phyloP scores from a whole-genome alignment of 768 basidiomycete genomes.

The Crucibulum laeve region DNA sequence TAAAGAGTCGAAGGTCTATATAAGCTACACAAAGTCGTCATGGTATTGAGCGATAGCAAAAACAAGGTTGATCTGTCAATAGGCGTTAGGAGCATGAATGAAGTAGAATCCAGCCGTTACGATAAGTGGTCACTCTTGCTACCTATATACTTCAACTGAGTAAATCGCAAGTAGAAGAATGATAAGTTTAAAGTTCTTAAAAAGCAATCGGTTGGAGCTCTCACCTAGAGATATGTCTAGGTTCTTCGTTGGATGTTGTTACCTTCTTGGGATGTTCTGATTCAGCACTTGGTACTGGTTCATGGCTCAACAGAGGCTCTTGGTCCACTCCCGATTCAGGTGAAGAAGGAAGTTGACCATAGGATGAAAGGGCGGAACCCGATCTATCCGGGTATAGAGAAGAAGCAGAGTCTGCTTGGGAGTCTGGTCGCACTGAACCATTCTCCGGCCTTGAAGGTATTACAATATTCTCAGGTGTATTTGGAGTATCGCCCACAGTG shows the following conservation, averaged over 20 bases:
- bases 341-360: slow-evolving; percentile 41
- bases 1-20: too few relatives aligned
- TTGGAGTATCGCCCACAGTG: slow-evolving; percentile 9
- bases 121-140: too few relatives aligned
- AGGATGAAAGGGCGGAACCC: slow-evolving; percentile 19
- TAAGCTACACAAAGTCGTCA: too few relatives aligned
- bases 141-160: too few relatives aligned
- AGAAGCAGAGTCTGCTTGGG: not conserved
- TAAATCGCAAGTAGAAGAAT: too few relatives aligned
- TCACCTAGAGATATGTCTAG: too few relatives aligned
- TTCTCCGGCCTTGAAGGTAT: slow-evolving; percentile 3
- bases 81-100: too few relatives aligned
- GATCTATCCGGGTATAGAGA: slow-evolving; percentile 10
- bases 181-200: too few relatives aligned
- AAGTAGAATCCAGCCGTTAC: too few relatives aligned
- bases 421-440: not conserved
- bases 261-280: slow-evolving; percentile 15
- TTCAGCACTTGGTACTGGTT: not conserved
- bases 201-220: too few relatives aligned
- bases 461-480: not conserved
- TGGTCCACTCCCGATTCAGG: slow-evolving; percentile 35
- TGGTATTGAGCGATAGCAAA: too few relatives aligned
- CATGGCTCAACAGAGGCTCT: slow-evolving; percentile 29
- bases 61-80: too few relatives aligned
- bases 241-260: slow-evolving; percentile 11